These are phyloP conservation scores for Anethum foeniculum DNA, from an alignment of 140 eudicot species.

Conservation along the genomic window DNA sequence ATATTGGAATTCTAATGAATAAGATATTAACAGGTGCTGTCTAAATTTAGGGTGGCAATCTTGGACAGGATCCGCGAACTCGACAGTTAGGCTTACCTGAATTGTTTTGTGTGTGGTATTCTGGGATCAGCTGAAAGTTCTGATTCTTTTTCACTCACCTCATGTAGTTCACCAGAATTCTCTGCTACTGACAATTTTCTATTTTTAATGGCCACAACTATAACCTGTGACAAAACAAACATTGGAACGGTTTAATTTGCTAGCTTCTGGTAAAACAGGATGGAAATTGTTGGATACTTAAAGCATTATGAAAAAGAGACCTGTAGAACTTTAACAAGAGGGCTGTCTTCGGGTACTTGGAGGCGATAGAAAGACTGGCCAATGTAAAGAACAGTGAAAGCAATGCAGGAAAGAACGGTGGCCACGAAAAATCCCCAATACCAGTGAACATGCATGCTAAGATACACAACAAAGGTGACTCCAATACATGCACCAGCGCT, in stretches of 20 bases:
- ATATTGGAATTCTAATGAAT: background rate
- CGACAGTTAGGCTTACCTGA: constrained; percentile 22
- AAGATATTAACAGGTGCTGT: background rate
- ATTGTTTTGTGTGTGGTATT: constrained; percentile 42
- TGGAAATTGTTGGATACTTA: background rate
- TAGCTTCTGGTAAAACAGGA: background rate
- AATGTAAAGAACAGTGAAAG: constrained; percentile 23
- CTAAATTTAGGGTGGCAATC: background rate
- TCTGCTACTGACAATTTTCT: constrained; percentile 42
- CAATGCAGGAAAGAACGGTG: constrained; percentile 27
- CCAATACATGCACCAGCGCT: constrained; percentile 43
- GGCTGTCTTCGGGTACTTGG: constrained; percentile 26
- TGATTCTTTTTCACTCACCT: constrained; percentile 35
- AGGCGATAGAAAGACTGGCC: constrained; percentile 55
- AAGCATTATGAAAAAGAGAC: background rate
- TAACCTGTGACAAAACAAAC: constrained; percentile 34
- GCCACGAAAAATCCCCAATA: constrained; percentile 55
- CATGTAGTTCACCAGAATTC: constrained; percentile 39
- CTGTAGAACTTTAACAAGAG: background rate
- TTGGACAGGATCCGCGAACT: background rate
- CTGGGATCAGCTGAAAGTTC: constrained; percentile 17
- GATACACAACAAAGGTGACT: constrained; percentile 47
- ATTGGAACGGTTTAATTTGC: background rate
- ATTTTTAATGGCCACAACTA: constrained; percentile 46
- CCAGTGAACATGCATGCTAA: constrained; percentile 52